phyloP scores from a whole-genome alignment of 1,284 basidiomycete genomes.

The Sphaerobolus stellatus region DNA sequence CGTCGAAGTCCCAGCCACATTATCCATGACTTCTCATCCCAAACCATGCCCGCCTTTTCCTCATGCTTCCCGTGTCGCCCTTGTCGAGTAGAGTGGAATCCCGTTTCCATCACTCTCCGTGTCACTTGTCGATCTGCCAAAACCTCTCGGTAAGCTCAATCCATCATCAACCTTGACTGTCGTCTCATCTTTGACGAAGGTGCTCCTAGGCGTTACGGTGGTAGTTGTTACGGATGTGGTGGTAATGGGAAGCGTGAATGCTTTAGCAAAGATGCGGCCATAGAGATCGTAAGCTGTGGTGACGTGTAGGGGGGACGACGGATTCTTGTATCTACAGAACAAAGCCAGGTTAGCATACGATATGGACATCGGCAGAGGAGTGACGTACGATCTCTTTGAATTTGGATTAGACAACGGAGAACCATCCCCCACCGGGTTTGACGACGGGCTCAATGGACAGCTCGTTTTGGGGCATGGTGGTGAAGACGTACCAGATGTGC shows the following conservation, averaged over 20 bases:
- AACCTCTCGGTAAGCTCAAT: too few species aligned
- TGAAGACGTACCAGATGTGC: conserved; percentile 99
- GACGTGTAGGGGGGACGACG: conserved; percentile 94
- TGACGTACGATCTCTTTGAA: conserved; percentile 83
- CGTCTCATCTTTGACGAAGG: too few species aligned
- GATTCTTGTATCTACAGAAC: conserved; percentile 93
- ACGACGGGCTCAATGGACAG: conserved; percentile 86
- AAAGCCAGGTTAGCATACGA: not conserved
- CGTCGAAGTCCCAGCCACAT: too few species aligned
- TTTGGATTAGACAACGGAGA: conserved; percentile 84
- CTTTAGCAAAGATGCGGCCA: conserved; percentile 90
- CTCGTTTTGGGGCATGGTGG: conserved; percentile 86
- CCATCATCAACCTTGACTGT: too few species aligned
- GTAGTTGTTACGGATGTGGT: too few species aligned
- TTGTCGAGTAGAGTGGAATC: too few species aligned
- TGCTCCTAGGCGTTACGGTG: too few species aligned
- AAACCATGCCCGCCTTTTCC: conserved; percentile 9
- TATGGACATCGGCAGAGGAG: not conserved
- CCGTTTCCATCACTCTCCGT: too few species aligned
- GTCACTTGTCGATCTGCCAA: too few species aligned
- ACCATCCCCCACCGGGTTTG: conserved; percentile 95
- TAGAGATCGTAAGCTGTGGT: conserved; percentile 64
- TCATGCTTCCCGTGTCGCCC: too few species aligned
- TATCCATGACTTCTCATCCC: too few species aligned
- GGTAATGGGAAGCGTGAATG: too few species aligned